phyloP scores from a whole-genome alignment of 2,329 filamentous ascomycete species.

The Sclerotinia sclerotiorum region DNA sequence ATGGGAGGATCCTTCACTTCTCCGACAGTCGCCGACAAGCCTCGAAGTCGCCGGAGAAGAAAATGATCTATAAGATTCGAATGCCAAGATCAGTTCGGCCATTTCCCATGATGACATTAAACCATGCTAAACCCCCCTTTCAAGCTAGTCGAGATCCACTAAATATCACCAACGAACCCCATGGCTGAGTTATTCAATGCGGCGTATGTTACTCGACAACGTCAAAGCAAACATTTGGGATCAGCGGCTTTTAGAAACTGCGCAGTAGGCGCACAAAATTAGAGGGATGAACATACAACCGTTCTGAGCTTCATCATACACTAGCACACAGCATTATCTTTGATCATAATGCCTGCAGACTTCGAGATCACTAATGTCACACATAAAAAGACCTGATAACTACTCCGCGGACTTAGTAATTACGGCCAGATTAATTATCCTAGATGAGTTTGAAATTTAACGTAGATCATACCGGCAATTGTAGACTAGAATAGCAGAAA shows the following conservation, averaged over 20 bases:
- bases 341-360: background rate
- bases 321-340: background rate
- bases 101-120: background rate
- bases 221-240: background rate
- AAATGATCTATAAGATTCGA: background rate
- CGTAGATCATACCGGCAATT: background rate
- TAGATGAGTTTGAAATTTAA: background rate
- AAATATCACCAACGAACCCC: background rate
- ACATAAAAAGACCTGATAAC: background rate
- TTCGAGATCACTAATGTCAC: background rate
- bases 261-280: background rate
- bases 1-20: background rate
- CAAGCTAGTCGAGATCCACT: background rate
- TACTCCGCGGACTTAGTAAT: background rate
- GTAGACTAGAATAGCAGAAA: background rate
- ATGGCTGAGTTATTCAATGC: conserved; percentile 6
- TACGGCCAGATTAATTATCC: background rate
- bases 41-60: background rate
- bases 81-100: background rate
- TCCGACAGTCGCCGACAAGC: background rate
- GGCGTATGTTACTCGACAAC: conserved; percentile 4
- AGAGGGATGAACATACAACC: background rate
- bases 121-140: background rate
- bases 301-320: background rate
- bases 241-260: background rate